Conservation (phyloP, 495 filamentous ascomycete species). For the Penicillium canescens region DNA sequence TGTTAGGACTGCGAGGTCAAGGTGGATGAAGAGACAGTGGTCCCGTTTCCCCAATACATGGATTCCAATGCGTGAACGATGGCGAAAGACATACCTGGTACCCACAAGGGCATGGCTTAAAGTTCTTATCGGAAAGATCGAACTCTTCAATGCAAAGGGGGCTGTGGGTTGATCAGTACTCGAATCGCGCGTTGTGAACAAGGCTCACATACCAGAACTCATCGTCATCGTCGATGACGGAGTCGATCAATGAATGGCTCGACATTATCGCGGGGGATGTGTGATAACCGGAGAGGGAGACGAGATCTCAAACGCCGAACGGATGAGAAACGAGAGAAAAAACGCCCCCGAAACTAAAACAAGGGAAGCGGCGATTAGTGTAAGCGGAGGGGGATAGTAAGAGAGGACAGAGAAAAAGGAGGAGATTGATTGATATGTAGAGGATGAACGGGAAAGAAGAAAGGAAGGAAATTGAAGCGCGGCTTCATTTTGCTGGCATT, state of each 20-base stretch:
- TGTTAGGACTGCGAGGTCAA: background rate
- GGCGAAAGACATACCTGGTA: constrained; percentile 72
- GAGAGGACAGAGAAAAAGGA: constrained; percentile 14
- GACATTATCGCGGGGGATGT: constrained; percentile 49
- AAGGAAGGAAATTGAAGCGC: constrained; percentile 41
- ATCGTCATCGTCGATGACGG: constrained; percentile 96
- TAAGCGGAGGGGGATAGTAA: constrained; percentile 10
- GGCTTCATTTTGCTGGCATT: constrained; percentile 44
- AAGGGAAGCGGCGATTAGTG: constrained; percentile 15
- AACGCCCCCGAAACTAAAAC: constrained; percentile 14
- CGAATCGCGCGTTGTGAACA: background rate
- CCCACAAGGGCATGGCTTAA: constrained; percentile 95
- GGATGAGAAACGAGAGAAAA: constrained; percentile 22
- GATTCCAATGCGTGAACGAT: background rate
- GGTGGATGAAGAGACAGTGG: too few relatives aligned
- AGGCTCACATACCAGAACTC: constrained; percentile 73
- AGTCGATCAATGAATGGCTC: constrained; percentile 75
- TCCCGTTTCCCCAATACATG: background rate
- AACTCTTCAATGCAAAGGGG: constrained; percentile 99
- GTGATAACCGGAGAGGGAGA: constrained; percentile 26
- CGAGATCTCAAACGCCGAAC: constrained; percentile 29
- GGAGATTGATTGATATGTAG: constrained; percentile 17
- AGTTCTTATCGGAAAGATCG: constrained; percentile 95
- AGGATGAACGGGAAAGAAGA: constrained; percentile 27
- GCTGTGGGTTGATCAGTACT: constrained; percentile 43